Evolutionary conservation across 306 rosid species (phyloP), one percentile per base, ranked within the genome.

Genomic region (Quercus wislizeni): DNA sequence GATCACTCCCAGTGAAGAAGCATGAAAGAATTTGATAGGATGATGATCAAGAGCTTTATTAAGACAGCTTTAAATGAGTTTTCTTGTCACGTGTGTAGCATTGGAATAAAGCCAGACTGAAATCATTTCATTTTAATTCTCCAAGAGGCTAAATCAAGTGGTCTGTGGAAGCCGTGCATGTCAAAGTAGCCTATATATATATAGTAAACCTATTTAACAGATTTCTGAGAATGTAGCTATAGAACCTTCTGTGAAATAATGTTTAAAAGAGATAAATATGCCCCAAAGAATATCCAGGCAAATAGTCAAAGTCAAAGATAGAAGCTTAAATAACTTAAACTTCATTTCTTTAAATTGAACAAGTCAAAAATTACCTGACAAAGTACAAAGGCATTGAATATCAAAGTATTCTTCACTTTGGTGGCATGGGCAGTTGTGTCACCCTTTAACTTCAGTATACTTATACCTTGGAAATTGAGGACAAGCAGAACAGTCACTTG

Each of bases 341-440:
- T 61, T 20, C 41, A 71, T 54, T 55, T 14, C 28, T 13, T 12
- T 25, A 38, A 68, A 59, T 55, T 61, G 38, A 11, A 62, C 27
- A 35, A 30, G 56, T 14, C 63, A 84, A 30, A 49, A 83, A 93
- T 85, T 89, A 95, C 99, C 81, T 91, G 99, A 74, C 98, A 95
- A 62, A 92, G 91, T 82, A 95, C 99, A 83, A 95, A 95, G 6
- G 99, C 81, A 79, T 95, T 95, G 86, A 95, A 95, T 85, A 95
- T 95, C 85, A 95, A 64, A 4, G 97, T 89, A 87, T 95, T 91
- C 91, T 92, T 91, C 88, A 90, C 85, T 91, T 77, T 84, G 78
- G 28, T 76, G 67, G 91, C 94, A 71, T 80, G 79, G 12, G 35
- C 68, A 2, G 6, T 41, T 3, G 38, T 1, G 41, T 87, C 80